Evolutionary conservation across 306 rosid species (phyloP).

Genomic region (Casuarina cunninghamiana): DNA sequence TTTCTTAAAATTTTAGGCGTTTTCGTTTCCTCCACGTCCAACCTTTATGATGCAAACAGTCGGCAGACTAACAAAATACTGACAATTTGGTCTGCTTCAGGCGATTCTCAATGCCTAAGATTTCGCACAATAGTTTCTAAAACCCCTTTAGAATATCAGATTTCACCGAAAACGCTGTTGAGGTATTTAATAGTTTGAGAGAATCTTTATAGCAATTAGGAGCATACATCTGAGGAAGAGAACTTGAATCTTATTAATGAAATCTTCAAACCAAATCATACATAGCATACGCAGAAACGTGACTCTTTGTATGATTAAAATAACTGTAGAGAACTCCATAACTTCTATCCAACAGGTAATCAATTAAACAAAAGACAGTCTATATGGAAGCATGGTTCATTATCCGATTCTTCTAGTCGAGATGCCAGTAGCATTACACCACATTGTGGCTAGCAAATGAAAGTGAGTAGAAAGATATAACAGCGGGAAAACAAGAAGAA

Average conservation of each 20-base stretch:
- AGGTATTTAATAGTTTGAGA: slow-evolving; percentile 5
- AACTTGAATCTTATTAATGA: background rate
- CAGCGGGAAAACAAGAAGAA: background rate
- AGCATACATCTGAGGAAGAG: background rate
- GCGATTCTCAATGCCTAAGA: background rate
- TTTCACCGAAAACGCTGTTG: background rate
- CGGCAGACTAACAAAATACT: background rate
- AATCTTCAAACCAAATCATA: background rate
- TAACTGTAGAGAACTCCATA: background rate
- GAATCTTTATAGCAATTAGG: background rate
- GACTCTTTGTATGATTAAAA: background rate
- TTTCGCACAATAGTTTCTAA: background rate
- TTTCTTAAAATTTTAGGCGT: background rate
- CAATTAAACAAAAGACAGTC: background rate
- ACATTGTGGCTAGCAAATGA: background rate
- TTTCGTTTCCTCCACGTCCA: background rate
- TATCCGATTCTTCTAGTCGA: background rate
- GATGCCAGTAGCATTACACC: background rate
- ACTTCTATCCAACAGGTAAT: background rate
- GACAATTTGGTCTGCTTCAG: background rate
- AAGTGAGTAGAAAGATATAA: background rate
- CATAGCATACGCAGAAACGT: background rate
- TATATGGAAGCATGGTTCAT: background rate
- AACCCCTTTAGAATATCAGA: background rate
- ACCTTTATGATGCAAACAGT: background rate